Evolutionary conservation across 78 protist species (phyloP).

Genomic region (Bodo saltans): DNA sequence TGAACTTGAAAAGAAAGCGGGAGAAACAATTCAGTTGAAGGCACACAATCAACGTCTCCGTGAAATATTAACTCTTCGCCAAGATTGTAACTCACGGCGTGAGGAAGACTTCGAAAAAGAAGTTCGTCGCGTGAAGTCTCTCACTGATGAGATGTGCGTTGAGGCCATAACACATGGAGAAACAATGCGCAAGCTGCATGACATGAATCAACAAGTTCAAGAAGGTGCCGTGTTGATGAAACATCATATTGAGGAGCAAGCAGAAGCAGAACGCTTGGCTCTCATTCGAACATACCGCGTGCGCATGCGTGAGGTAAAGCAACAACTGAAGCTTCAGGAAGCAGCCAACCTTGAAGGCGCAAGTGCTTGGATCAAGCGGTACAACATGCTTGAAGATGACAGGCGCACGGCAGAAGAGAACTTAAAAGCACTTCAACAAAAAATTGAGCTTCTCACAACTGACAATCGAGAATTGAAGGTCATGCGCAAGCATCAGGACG

Average conservation of each 20-base stretch:
- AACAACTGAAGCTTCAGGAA: neutral
- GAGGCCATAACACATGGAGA: neutral
- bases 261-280: neutral
- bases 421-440: neutral
- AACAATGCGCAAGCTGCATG: neutral
- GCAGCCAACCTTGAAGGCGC: constrained; percentile 22
- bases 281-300: constrained; percentile 23
- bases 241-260: neutral
- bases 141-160: neutral
- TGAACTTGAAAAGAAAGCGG: neutral
- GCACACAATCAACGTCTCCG: constrained; percentile 19
- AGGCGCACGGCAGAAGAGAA: neutral
- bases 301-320: constrained; percentile 21
- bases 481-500: neutral
- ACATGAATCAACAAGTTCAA: neutral
- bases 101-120: neutral
- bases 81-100: neutral
- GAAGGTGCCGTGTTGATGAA: neutral
- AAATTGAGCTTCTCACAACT: neutral
- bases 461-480: neutral
- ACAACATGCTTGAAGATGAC: neutral
- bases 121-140: neutral
- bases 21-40: neutral
- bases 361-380: neutral
- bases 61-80: neutral